phyloP scores from a whole-genome alignment of 2,329 filamentous ascomycete species.

The Aaosphaeria pasadenensis region DNA sequence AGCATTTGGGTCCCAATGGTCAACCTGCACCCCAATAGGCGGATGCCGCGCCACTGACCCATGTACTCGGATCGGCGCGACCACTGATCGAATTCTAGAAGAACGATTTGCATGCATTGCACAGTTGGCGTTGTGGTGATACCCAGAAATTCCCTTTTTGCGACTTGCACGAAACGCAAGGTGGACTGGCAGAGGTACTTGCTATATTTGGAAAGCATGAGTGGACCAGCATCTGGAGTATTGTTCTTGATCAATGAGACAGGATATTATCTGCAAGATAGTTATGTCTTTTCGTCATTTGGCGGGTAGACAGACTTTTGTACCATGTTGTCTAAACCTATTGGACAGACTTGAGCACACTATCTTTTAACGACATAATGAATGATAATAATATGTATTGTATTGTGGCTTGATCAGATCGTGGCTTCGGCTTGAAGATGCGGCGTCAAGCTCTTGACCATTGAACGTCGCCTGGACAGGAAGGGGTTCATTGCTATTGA shows the following conservation, averaged over 20 bases:
- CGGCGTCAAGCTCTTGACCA: too few relatives aligned
- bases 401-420: neutral
- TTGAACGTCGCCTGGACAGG: too few relatives aligned
- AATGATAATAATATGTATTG: neutral
- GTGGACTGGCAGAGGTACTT: neutral
- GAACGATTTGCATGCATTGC: constrained; percentile 28
- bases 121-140: constrained; percentile 32
- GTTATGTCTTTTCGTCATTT: too few relatives aligned
- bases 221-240: too few relatives aligned
- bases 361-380: neutral
- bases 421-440: constrained; percentile 1
- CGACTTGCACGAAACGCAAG: neutral
- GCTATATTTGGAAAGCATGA: too few relatives aligned
- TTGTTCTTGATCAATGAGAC: too few relatives aligned
- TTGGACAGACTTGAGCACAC: too few relatives aligned
- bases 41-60: neutral
- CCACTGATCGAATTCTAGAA: neutral
- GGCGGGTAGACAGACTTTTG: too few relatives aligned
- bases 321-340: too few relatives aligned
- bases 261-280: too few relatives aligned
- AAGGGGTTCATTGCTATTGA: too few relatives aligned
- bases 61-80: neutral
- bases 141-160: constrained; percentile 20
- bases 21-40: constrained; percentile 20
- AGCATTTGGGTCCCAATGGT: constrained; percentile 20